Conservation (phyloP, 495 filamentous ascomycete genomes). For the Amniculicola lignicola region DNA sequence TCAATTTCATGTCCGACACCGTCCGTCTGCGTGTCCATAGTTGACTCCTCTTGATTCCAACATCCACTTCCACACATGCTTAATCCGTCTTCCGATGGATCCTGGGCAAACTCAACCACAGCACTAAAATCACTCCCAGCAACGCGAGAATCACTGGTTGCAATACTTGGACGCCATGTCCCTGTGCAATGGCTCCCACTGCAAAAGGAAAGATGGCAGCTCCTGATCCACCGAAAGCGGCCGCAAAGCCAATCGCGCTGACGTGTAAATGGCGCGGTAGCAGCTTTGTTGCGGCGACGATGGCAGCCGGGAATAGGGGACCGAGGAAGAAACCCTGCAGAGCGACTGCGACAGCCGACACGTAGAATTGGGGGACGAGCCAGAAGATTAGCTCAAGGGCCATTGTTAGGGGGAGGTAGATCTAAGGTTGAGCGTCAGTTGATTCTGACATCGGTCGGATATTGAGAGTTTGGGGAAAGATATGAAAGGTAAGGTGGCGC, state of each 20-base stretch:
- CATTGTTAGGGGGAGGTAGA: conserved; percentile 45
- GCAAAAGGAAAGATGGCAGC: conserved; percentile 81
- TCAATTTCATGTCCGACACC: too few species aligned
- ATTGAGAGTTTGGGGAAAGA: neutral
- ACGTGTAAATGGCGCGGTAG: conserved; percentile 77
- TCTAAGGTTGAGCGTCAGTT: conserved; percentile 28
- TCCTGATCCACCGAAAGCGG: conserved; percentile 75
- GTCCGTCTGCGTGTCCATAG: too few species aligned
- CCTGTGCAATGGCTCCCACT: conserved; percentile 79
- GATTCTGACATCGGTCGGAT: neutral
- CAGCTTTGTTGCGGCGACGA: conserved; percentile 78
- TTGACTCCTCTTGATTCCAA: too few species aligned
- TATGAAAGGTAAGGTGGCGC: neutral
- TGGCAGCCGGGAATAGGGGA: conserved; percentile 66
- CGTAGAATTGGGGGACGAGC: conserved; percentile 69
- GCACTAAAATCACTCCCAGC: conserved; percentile 46
- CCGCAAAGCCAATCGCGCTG: conserved; percentile 75
- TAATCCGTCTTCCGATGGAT: conserved; percentile 41
- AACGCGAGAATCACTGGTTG: conserved; percentile 73
- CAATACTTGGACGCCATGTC: conserved; percentile 71
- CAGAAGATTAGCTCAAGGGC: conserved; percentile 49
- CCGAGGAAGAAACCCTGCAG: conserved; percentile 69
- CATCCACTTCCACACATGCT: too few species aligned
- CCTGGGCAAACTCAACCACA: conserved; percentile 46
- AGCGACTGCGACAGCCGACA: conserved; percentile 64